These are phyloP conservation scores for Dacryopinax primogenitus DNA, from an alignment of 768 basidiomycete species.

Conservation along the genomic window DNA sequence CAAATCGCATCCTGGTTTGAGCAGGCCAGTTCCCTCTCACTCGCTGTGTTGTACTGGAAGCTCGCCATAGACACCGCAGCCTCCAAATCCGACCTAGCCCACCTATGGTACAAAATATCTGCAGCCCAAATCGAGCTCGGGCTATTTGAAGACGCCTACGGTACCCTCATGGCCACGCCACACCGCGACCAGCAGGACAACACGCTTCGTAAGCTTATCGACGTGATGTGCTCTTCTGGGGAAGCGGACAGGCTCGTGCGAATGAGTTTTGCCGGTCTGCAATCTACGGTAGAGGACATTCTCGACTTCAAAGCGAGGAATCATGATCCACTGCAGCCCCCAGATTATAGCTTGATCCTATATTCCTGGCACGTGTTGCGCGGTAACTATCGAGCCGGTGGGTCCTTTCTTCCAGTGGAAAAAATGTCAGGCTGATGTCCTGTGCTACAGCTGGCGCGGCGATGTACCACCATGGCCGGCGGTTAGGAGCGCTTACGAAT, in stretches of 20 bases:
- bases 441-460: conserved; percentile 57
- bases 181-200: conserved; percentile 74
- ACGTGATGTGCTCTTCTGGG: conserved; percentile 84
- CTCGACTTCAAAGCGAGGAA: conserved; percentile 89
- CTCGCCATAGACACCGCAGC: conserved; percentile 58
- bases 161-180: conserved; percentile 57
- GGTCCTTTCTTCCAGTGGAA: conserved; percentile 25
- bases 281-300: conserved; percentile 75
- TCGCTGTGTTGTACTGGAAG: conserved; percentile 63
- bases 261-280: conserved; percentile 73
- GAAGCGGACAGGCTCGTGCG: conserved; percentile 64
- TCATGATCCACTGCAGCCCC: conserved; percentile 71
- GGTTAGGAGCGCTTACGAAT: conserved; percentile 41
- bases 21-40: conserved; percentile 37
- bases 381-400: conserved; percentile 86
- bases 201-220: conserved; percentile 66
- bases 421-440: conserved; percentile 1
- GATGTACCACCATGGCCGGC: conserved; percentile 86
- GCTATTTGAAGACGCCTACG: conserved; percentile 79
- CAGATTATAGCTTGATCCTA: conserved; percentile 81
- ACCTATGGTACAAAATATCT: conserved; percentile 71
- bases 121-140: conserved; percentile 60
- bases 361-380: conserved; percentile 84
- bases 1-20: conserved; percentile 69
- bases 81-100: conserved; percentile 39